Evolutionary conservation across 306 rosid species (phyloP), one percentile per base, ranked within the genome.

Genomic region (Astragalus membranaceus): DNA sequence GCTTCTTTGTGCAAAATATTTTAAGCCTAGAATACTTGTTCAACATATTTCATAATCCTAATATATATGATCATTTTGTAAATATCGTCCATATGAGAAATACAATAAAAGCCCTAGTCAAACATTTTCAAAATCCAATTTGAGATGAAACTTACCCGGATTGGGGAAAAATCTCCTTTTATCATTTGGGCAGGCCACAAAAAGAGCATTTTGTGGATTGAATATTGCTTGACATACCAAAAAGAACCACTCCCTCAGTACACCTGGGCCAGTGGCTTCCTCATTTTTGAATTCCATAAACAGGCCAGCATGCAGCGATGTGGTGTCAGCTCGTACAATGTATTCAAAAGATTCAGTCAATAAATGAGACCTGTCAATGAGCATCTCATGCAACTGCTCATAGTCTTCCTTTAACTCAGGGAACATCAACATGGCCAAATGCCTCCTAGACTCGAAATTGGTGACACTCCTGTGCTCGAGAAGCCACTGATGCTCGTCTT

Each of bases 231-330:
- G 91, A 76, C 92, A 88, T 26, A 90, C 96, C 88, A 90, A 82
- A 64, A 88, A 61, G 66, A 94, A 94, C 97, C 97, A 94, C 81
- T 94, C 98, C 80, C 92, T 79, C 63, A 94, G 81, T 53, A 93
- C 98, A 76, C 98, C 98, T 3, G 97, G 98, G 73, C 98, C 97
- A 36, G 98, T 90, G 52, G 98, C 98, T 84, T 94, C 96, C 87
- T 94, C 98, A 71, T 88, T 88, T 81, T 88, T 94, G 84, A 94
- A 94, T 75, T 90, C 95, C 95, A 94, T 87, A 62, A 88, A 90
- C 32, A 94, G 75, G 71, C 97, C 98, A 75, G 78, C 88, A 52
- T 74, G 96, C 14, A 94, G 84, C 64, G 88, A 67, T 12, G 80
- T 87, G 2, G 91, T 85, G 11, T 85, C 93, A 0, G 92, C 92